Percentiles rank a stretch among this genome's conserved stretches.
Evolutionary conservation across 2,329 filamentous ascomycete genomes (phyloP).

Genomic region (Nothophoma quercina): DNA sequence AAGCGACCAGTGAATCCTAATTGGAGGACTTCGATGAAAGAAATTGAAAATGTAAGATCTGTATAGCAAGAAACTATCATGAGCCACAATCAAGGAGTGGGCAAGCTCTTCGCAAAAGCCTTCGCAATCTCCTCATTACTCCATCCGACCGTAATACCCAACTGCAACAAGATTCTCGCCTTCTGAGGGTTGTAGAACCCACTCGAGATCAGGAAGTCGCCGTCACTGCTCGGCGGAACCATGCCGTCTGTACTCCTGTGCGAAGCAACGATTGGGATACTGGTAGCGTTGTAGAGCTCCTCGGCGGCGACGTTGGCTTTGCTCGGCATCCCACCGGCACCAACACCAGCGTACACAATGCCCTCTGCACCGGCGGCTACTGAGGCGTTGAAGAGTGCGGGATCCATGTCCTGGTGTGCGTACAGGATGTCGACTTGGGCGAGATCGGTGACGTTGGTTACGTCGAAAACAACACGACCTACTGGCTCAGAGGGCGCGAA

Average conservation of each 20-base stretch:
- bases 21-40: slow-evolving; percentile 1
- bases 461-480: slow-evolving; percentile 55
- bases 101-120: slow-evolving; percentile 44
- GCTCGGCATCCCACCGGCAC: slow-evolving; percentile 58
- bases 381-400: slow-evolving; percentile 57
- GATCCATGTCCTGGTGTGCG: slow-evolving; percentile 62
- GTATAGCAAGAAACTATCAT: neutral
- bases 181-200: slow-evolving; percentile 66
- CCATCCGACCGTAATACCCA: slow-evolving; percentile 43
- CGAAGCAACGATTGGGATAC: slow-evolving; percentile 61
- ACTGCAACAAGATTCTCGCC: slow-evolving; percentile 60
- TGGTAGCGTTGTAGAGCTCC: slow-evolving; percentile 54
- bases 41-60: neutral
- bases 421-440: slow-evolving; percentile 66
- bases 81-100: slow-evolving; percentile 7
- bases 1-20: slow-evolving; percentile 21
- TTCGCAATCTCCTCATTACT: slow-evolving; percentile 55
- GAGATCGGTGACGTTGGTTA: slow-evolving; percentile 55
- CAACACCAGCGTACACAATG: slow-evolving; percentile 64
- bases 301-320: slow-evolving; percentile 49
- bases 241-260: slow-evolving; percentile 62
- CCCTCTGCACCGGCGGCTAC: slow-evolving; percentile 61
- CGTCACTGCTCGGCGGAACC: slow-evolving; percentile 48
- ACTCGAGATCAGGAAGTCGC: slow-evolving; percentile 52
- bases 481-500: slow-evolving; percentile 57